phyloP scores from a whole-genome alignment of 192 early-diverging fungal genomes.

The Backusella westeae region DNA sequence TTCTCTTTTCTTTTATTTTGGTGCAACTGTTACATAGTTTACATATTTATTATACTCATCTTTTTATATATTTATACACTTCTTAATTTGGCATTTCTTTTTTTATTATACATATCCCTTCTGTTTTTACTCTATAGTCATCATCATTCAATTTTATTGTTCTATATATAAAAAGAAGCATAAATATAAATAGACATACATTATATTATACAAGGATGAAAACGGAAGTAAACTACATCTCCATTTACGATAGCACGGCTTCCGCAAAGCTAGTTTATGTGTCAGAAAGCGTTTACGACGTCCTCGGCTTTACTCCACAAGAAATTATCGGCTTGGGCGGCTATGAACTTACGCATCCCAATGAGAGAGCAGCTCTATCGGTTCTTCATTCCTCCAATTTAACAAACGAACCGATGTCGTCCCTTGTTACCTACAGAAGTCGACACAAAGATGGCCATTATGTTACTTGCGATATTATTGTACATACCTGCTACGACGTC shows the following conservation, averaged over 20 bases:
- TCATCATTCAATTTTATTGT: background rate
- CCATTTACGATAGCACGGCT: conserved; percentile 45
- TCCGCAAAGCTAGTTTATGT: conserved; percentile 33
- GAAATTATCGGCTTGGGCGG: conserved; percentile 40
- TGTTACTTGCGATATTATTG: conserved; percentile 17
- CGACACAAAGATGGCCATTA: conserved; percentile 35
- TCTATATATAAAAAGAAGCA: background rate
- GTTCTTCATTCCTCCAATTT: conserved; percentile 37
- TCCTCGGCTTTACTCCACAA: conserved; percentile 45
- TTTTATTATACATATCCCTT: background rate
- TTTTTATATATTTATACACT: background rate
- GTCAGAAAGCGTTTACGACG: conserved; percentile 39
- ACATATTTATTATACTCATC: background rate
- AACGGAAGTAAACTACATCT: conserved; percentile 36
- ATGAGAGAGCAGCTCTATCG: conserved; percentile 33
- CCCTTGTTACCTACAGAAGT: conserved; percentile 32
- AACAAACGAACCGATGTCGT: conserved; percentile 39
- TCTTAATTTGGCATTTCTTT: background rate
- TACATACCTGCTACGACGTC: conserved; percentile 30
- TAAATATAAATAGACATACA: background rate
- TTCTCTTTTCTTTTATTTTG: background rate
- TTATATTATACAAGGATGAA: background rate
- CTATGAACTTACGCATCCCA: conserved; percentile 39
- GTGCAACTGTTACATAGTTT: background rate
- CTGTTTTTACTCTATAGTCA: background rate